These are phyloP conservation scores for Talaromyces sp. DNA, from an alignment of 2,329 filamentous ascomycete species.

Conservation along the genomic window DNA sequence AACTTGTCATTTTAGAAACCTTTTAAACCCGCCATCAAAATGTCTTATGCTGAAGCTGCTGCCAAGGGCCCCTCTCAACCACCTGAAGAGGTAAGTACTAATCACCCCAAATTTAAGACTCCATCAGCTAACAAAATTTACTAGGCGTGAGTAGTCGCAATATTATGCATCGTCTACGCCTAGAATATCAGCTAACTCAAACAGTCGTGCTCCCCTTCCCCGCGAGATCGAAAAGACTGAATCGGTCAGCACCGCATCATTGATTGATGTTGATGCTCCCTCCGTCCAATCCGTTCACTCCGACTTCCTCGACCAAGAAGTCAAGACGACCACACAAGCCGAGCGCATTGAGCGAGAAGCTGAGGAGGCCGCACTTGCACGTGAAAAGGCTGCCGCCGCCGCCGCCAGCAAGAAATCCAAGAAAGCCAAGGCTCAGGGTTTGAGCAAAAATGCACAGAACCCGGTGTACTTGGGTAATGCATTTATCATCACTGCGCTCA, in stretches of 20 bases:
- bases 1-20: conserved; percentile 1
- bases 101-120: background rate
- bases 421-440: conserved; percentile 32
- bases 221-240: conserved; percentile 39
- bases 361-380: conserved; percentile 23
- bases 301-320: conserved; percentile 40
- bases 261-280: conserved; percentile 49
- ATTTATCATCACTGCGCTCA: conserved; percentile 39
- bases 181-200: background rate
- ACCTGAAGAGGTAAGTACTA: conserved; percentile 42
- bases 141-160: conserved; percentile 16
- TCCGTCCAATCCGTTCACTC: conserved; percentile 44
- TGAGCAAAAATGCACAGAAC: conserved; percentile 44
- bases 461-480: conserved; percentile 49
- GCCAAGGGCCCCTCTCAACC: conserved; percentile 47
- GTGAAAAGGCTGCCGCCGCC: conserved; percentile 20
- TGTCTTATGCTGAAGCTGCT: conserved; percentile 51
- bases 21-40: conserved; percentile 25
- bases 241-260: conserved; percentile 40
- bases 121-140: background rate
- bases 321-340: conserved; percentile 48
- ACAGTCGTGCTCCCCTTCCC: conserved; percentile 40
- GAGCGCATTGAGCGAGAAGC: conserved; percentile 44
- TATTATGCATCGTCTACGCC: background rate
- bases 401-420: conserved; percentile 28